Percentiles rank a stretch among this genome's conserved stretches.
phyloP scores from a whole-genome alignment of 192 early-diverging fungal genomes.

The Umbelopsis vinacea region DNA sequence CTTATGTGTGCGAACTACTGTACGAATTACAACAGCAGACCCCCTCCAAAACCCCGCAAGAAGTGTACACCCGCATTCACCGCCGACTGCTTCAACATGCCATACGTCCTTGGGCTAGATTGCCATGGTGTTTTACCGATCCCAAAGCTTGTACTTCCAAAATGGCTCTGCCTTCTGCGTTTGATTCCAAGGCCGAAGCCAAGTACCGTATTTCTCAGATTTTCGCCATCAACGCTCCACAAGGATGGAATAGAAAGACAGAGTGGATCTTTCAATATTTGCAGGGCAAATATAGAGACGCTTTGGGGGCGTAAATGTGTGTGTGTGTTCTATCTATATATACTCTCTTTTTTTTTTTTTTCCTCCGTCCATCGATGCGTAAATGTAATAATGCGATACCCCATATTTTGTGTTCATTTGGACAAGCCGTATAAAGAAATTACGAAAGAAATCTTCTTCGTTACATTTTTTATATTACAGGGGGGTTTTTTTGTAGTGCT shows the following conservation, averaged over 20 bases:
- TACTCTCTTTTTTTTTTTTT: too few relatives aligned
- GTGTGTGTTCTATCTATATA: too few relatives aligned
- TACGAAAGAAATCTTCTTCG: not conserved
- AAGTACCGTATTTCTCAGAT: not conserved
- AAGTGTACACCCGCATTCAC: conserved; percentile 30
- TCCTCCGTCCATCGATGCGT: too few relatives aligned
- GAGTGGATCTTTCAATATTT: conserved; percentile 20
- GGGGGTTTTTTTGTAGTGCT: not conserved
- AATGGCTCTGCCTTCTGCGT: not conserved
- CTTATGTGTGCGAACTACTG: conserved; percentile 40
- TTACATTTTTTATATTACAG: not conserved
- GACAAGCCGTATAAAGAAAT: too few relatives aligned
- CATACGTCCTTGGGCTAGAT: conserved; percentile 31
- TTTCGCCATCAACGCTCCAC: conserved; percentile 7
- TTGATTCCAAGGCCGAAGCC: conserved; percentile 1
- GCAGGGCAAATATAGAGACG: not conserved
- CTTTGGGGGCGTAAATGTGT: not conserved
- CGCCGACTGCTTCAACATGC: conserved; percentile 32
- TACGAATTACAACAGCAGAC: conserved; percentile 19
- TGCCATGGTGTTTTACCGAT: conserved; percentile 48
- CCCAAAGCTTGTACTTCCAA: conserved; percentile 19
- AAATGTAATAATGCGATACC: conserved; percentile 4
- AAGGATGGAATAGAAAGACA: conserved; percentile 1
- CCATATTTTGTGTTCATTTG: not conserved
- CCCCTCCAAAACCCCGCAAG: conserved; percentile 8